Percentiles rank a stretch among this genome's conserved stretches.
These are phyloP conservation scores for Rhizopus delemar DNA, from an alignment of 371 early-diverging fungal species.

Conservation along the genomic window DNA sequence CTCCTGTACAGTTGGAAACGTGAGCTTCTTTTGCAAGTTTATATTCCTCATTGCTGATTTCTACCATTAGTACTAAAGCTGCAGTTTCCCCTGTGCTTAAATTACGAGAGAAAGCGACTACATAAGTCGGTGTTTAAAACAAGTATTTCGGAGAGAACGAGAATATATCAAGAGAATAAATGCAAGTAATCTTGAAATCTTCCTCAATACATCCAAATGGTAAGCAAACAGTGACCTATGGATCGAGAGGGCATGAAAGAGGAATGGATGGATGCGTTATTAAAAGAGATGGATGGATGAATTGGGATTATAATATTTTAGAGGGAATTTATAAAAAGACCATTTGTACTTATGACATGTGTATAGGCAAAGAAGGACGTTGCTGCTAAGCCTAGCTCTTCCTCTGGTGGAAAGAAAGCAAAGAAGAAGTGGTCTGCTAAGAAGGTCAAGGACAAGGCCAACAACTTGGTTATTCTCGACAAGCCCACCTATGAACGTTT, in stretches of 20 bases:
- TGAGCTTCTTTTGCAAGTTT: conserved; percentile 70
- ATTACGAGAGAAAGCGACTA: no score
- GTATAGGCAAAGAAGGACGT: conserved; percentile 62
- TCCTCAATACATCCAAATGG: conserved; percentile 30
- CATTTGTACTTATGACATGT: neutral
- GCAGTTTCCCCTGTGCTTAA: no score
- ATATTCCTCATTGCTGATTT: conserved; percentile 38
- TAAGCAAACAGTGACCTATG: conserved; percentile 4
- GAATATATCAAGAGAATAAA: conserved; percentile 9
- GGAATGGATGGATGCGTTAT: neutral
- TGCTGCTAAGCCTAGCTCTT: conserved; percentile 65
- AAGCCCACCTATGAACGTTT: conserved; percentile 86
- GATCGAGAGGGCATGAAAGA: neutral
- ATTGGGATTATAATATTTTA: neutral
- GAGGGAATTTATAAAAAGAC: neutral
- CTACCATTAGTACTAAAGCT: no score
- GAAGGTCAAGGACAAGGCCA: conserved; percentile 93
- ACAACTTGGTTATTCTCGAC: conserved; percentile 91
- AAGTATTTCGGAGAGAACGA: no score
- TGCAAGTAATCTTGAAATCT: conserved; percentile 18
- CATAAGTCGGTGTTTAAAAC: no score
- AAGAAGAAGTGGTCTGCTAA: conserved; percentile 96
- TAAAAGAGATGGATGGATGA: conserved; percentile 9
- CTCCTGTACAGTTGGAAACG: conserved; percentile 71
- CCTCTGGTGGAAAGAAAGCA: conserved; percentile 82